Percentiles rank a stretch among this genome's conserved stretches.
These are phyloP conservation scores for Globisporangium perplexum DNA, from an alignment of 352 stramenopile species.

Conservation along the genomic window DNA sequence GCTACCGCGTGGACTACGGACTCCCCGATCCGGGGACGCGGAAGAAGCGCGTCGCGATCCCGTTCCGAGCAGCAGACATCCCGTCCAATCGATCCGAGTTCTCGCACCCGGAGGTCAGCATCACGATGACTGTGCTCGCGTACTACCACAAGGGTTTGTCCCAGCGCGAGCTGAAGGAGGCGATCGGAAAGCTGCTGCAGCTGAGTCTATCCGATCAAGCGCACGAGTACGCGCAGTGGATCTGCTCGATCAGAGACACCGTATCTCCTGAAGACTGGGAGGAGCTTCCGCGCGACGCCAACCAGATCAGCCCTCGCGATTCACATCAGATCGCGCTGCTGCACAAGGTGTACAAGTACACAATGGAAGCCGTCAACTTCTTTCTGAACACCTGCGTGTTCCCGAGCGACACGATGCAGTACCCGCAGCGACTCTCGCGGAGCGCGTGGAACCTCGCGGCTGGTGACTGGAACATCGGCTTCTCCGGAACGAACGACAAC, in stretches of 20 bases:
- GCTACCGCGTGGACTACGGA: constrained; percentile 79
- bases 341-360: constrained; percentile 38
- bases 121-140: constrained; percentile 72
- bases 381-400: constrained; percentile 82
- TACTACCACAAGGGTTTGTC: constrained; percentile 83
- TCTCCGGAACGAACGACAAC: constrained; percentile 90
- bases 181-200: constrained; percentile 47
- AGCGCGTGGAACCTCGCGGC: constrained; percentile 81
- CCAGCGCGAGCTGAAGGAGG: constrained; percentile 33
- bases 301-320: constrained; percentile 75
- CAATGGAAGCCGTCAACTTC: constrained; percentile 81
- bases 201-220: constrained; percentile 63
- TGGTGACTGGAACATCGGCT: constrained; percentile 57
- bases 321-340: constrained; percentile 51
- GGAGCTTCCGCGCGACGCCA: constrained; percentile 39
- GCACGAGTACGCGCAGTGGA: constrained; percentile 64
- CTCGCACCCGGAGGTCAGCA: constrained; percentile 81
- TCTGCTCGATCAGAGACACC: too few species aligned
- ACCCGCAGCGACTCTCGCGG: constrained; percentile 51
- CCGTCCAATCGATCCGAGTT: constrained; percentile 83
- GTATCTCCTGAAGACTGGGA: too few species aligned
- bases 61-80: constrained; percentile 82
- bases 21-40: constrained; percentile 33
- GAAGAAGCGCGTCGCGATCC: constrained; percentile 73
- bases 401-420: constrained; percentile 75